Evolutionary conservation across 352 stramenopile species (phyloP).

Genomic region (Phytophthora litchii): DNA sequence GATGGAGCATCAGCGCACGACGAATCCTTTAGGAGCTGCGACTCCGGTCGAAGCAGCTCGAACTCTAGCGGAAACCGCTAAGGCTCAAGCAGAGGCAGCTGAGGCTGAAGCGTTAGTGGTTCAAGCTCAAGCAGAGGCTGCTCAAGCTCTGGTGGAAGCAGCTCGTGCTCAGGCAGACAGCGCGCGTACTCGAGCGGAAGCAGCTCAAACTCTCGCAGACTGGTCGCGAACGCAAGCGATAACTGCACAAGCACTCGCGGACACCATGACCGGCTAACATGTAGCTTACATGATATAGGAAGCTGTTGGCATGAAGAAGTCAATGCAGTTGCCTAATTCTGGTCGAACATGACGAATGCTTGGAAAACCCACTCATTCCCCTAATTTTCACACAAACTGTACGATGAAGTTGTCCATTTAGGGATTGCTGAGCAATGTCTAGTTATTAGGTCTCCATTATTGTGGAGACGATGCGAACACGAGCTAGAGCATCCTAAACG

Average conservation of each 20-base stretch:
- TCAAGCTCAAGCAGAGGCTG: slow-evolving; percentile 32
- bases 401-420: too few relatives aligned
- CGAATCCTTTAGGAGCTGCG: slow-evolving; percentile 11
- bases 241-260: slow-evolving; percentile 17
- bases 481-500: neutral
- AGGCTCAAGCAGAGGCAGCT: slow-evolving; percentile 30
- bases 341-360: too few relatives aligned
- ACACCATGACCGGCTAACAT: slow-evolving; percentile 11
- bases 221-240: slow-evolving; percentile 22
- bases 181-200: slow-evolving; percentile 19
- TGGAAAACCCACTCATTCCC: too few relatives aligned
- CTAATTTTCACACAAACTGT: too few relatives aligned
- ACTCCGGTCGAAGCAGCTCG: slow-evolving; percentile 16
- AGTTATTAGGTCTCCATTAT: too few relatives aligned
- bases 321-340: neutral
- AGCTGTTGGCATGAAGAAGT: neutral
- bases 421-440: too few relatives aligned
- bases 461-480: slow-evolving; percentile 1
- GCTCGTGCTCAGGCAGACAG: slow-evolving; percentile 26
- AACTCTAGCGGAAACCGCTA: slow-evolving; percentile 22
- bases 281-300: neutral
- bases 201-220: slow-evolving; percentile 21
- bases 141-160: slow-evolving; percentile 24
- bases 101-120: slow-evolving; percentile 27
- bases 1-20: slow-evolving; percentile 1